Evolutionary conservation across 306 rosid genomes (phyloP), one percentile per base, ranked within the genome.

Genomic region (Lathyrus aphaca): DNA sequence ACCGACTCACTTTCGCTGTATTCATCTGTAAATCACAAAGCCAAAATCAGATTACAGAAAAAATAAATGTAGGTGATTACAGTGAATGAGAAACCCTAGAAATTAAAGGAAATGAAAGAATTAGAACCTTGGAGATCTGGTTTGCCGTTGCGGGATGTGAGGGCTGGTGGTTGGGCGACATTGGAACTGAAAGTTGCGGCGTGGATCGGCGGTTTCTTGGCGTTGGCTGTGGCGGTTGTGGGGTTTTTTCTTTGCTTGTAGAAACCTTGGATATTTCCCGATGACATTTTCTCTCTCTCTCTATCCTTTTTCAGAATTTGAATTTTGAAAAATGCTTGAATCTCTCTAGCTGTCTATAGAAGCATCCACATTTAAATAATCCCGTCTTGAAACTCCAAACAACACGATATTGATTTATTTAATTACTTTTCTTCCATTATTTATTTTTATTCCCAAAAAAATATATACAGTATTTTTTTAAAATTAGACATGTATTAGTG

Each of bases 181-280:
- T 7, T 75, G 74, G 96, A 64, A 58, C 64, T 82, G 43, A 49
- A 50, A 66, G 76, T 11, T 16, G 85, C 44, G 6, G 82, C 57
- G 58, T 56, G 30, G 23, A 12, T 64, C 7, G 72, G 65, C 16
- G 88, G 65, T 82, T 80, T 84, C 11, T 69, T 62, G 35, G 35
- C 1, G n/a, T 19, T 72, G 29, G 85, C 5, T 3, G 46, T 13
- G 29, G 12, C 23, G 15, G 51, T 66, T 37, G 16, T 74, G 4
- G 77, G 2, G 32, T 46, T 75, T 77, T 89, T 89, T 84, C 17
- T 82, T 61, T 86, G 91, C 77, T 77, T 48, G 83, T 82, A 86
- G 72, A 89, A 84, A 38, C 83, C 80, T 76, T 86, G 84, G 77
- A 88, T 80, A 17, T 44, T 82, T 17, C 82, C 76, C 2, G 82